These are phyloP conservation scores for Chlamydomonas sphaeroides DNA, from an alignment of 139 green algal genomes.

Conservation along the genomic window DNA sequence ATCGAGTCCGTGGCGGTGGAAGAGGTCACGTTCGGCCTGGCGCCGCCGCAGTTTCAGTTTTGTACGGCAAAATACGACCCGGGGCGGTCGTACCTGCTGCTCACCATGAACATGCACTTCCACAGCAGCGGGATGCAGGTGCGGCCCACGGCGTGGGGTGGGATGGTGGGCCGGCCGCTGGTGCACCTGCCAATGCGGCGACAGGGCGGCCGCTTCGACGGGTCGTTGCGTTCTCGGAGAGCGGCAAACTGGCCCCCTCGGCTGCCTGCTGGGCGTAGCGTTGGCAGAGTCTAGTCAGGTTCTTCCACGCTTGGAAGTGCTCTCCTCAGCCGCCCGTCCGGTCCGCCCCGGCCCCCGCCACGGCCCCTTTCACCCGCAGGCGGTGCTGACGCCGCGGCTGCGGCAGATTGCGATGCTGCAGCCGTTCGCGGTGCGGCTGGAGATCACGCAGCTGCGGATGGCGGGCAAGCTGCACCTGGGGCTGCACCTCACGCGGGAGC, in stretches of 20 bases:
- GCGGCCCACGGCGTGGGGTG: neutral
- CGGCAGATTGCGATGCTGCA: slow-evolving; percentile 21
- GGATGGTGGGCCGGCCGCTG: neutral
- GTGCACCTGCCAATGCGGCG: too few species aligned
- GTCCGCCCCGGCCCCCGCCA: too few species aligned
- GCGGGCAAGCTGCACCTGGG: slow-evolving; percentile 46
- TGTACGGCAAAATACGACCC: slow-evolving; percentile 50
- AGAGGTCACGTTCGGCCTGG: slow-evolving; percentile 49
- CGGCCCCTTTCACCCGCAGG: neutral
- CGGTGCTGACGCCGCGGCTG: slow-evolving; percentile 41
- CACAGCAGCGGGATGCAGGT: slow-evolving; percentile 45
- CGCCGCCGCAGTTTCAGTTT: slow-evolving; percentile 50
- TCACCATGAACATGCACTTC: slow-evolving; percentile 39
- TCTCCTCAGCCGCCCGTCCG: too few species aligned
- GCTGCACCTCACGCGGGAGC: slow-evolving; percentile 44
- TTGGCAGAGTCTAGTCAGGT: too few species aligned
- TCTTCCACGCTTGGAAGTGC: too few species aligned
- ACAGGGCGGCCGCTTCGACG: too few species aligned
- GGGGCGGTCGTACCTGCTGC: slow-evolving; percentile 27
- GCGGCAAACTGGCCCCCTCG: too few species aligned
- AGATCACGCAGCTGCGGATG: slow-evolving; percentile 46
- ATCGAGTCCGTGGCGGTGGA: slow-evolving; percentile 39
- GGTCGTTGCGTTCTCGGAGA: too few species aligned
- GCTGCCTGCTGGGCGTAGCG: too few species aligned
- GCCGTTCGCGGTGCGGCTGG: slow-evolving; percentile 42